Conservation (phyloP, 1,139 yeast genomes). For the Zygosaccharomyces sapae region DNA sequence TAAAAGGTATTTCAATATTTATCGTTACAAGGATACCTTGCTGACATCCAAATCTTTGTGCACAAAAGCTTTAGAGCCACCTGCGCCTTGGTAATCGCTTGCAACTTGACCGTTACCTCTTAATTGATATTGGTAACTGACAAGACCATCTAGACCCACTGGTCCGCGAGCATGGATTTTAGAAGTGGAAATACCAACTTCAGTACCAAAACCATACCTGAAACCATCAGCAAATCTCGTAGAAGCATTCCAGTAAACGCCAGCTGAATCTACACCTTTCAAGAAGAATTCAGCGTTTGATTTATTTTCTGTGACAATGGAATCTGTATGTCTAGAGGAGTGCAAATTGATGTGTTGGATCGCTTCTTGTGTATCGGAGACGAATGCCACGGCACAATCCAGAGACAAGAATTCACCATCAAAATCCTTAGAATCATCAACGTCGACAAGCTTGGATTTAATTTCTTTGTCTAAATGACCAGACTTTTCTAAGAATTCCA, state of each 20-base stretch:
- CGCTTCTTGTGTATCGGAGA: conserved; percentile 65
- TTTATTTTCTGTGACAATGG: conserved; percentile 75
- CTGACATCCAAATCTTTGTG: conserved; percentile 56
- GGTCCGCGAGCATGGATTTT: conserved; percentile 98
- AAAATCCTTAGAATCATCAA: conserved; percentile 59
- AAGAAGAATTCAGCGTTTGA: conserved; percentile 68
- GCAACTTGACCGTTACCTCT: conserved; percentile 91
- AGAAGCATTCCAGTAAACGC: conserved; percentile 98
- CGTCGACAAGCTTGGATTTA: conserved; percentile 38
- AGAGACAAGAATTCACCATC: conserved; percentile 78
- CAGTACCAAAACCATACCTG: conserved; percentile 97
- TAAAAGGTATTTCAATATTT: conserved; percentile 1
- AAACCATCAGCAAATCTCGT: conserved; percentile 98
- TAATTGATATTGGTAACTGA: conserved; percentile 89
- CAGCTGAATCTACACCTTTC: conserved; percentile 88
- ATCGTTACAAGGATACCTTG: conserved; percentile 20
- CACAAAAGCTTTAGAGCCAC: conserved; percentile 75
- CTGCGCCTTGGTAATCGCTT: conserved; percentile 87
- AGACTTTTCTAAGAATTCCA: conserved; percentile 24
- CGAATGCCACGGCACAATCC: conserved; percentile 70
- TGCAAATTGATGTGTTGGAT: conserved; percentile 79
- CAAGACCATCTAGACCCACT: conserved; percentile 94
- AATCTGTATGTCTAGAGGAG: conserved; percentile 95
- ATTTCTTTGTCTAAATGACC: conserved; percentile 32
- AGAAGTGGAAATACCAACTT: conserved; percentile 95